Evolutionary conservation across 2,329 filamentous ascomycete genomes (phyloP).

Genomic region (Aquanectria penicillioides): DNA sequence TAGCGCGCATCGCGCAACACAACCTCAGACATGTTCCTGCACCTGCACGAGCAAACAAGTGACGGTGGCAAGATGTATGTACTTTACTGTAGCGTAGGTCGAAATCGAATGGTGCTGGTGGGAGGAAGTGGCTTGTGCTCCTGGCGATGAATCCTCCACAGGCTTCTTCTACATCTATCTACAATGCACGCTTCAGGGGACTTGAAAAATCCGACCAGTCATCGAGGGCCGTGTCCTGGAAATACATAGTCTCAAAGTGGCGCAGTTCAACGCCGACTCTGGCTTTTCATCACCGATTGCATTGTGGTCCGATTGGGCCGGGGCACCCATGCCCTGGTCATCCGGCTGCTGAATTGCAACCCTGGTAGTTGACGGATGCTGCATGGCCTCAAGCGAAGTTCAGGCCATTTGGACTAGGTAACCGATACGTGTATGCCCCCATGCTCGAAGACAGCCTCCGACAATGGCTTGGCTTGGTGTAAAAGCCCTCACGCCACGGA

Average conservation of each 20-base stretch:
- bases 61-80: constrained; percentile 1
- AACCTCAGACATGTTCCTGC: constrained; percentile 24
- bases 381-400: constrained; percentile 7
- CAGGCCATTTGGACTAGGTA: neutral
- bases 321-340: neutral
- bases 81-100: too few relatives aligned
- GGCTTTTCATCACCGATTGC: neutral
- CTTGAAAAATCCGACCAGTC: constrained; percentile 2
- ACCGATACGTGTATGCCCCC: too few relatives aligned
- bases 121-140: constrained; percentile 1
- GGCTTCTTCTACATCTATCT: neutral
- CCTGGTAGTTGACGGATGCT: constrained; percentile 2
- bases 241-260: constrained; percentile 1
- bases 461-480: constrained; percentile 5
- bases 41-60: neutral
- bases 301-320: constrained; percentile 21
- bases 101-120: constrained; percentile 1
- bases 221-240: neutral
- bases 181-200: constrained; percentile 13
- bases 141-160: constrained; percentile 3
- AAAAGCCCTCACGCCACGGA: neutral
- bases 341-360: constrained; percentile 1
- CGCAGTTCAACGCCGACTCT: neutral
- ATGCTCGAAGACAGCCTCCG: neutral
- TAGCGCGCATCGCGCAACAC: constrained; percentile 29